Evolutionary conservation across 352 stramenopile genomes (phyloP).

Genomic region (Phytophthora nicotianae): DNA sequence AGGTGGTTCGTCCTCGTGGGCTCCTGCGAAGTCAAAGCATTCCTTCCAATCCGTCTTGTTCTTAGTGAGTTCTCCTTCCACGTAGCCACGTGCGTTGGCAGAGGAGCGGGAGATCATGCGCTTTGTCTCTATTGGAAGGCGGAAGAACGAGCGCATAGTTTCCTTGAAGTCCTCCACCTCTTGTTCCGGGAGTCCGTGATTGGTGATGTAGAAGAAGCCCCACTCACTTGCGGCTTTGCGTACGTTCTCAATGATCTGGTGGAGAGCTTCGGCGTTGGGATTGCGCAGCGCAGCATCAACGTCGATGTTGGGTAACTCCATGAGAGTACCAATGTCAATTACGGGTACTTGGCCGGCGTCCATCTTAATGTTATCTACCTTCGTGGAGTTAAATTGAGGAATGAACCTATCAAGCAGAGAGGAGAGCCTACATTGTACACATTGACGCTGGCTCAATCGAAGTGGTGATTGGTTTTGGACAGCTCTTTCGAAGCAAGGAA

Average conservation of each 20-base stretch:
- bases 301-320: conserved; percentile 36
- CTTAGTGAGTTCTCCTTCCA: conserved; percentile 95
- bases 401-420: background rate
- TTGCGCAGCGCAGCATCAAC: conserved; percentile 34
- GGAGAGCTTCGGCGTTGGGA: conserved; percentile 18
- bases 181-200: conserved; percentile 71
- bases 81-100: conserved; percentile 90
- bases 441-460: background rate
- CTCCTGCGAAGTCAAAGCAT: conserved; percentile 69
- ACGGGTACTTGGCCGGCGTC: conserved; percentile 42
- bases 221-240: conserved; percentile 51
- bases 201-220: conserved; percentile 94
- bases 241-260: conserved; percentile 46
- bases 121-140: conserved; percentile 65
- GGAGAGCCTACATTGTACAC: background rate
- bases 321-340: conserved; percentile 57
- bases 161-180: conserved; percentile 70
- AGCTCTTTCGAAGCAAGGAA: conserved; percentile 1
- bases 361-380: conserved; percentile 39
- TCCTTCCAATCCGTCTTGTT: conserved; percentile 94
- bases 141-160: conserved; percentile 86
- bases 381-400: background rate
- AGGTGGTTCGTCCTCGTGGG: conserved; percentile 44
- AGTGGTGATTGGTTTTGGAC: conserved; percentile 1
- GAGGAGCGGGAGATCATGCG: conserved; percentile 63